Evolutionary conservation across 306 rosid species (phyloP).

Genomic region (Luffa acutangula): DNA sequence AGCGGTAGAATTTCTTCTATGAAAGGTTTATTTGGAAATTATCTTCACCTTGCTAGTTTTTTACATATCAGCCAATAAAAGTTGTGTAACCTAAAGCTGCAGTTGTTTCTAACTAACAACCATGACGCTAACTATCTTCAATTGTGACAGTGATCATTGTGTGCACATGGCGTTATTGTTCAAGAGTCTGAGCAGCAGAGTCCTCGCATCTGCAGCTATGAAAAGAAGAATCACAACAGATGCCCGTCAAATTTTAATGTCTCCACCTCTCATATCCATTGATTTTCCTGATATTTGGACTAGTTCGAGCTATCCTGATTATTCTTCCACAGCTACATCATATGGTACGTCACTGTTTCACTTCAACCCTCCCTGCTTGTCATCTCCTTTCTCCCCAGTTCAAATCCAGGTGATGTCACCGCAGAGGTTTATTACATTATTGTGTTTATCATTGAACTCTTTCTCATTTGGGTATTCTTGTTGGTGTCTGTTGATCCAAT

Average conservation of each 20-base stretch:
- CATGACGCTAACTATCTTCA: neutral
- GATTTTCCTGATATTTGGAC: conserved; percentile 78
- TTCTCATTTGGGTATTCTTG: neutral
- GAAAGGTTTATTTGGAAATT: neutral
- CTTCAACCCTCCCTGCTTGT: neutral
- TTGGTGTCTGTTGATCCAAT: conserved; percentile 6
- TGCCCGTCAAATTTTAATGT: conserved; percentile 36
- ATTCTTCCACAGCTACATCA: conserved; percentile 17
- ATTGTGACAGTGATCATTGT: conserved; percentile 13
- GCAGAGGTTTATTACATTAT: neutral
- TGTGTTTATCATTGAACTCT: neutral
- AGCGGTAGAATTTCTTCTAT: neutral
- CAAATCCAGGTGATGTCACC: neutral
- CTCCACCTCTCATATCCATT: conserved; percentile 64
- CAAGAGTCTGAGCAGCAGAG: conserved; percentile 21
- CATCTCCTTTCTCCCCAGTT: neutral
- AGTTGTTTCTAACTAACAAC: conserved; percentile 8
- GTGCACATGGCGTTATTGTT: conserved; percentile 32
- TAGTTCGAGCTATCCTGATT: conserved; percentile 14
- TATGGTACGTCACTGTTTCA: conserved; percentile 26
- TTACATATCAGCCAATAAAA: neutral
- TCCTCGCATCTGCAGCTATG: conserved; percentile 28
- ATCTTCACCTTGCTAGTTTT: neutral
- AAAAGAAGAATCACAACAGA: conserved; percentile 19
- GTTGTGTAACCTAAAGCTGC: neutral